These are phyloP conservation scores for Fraxinus cuspidata DNA, from an alignment of 257 asterid genomes.

Conservation along the genomic window DNA sequence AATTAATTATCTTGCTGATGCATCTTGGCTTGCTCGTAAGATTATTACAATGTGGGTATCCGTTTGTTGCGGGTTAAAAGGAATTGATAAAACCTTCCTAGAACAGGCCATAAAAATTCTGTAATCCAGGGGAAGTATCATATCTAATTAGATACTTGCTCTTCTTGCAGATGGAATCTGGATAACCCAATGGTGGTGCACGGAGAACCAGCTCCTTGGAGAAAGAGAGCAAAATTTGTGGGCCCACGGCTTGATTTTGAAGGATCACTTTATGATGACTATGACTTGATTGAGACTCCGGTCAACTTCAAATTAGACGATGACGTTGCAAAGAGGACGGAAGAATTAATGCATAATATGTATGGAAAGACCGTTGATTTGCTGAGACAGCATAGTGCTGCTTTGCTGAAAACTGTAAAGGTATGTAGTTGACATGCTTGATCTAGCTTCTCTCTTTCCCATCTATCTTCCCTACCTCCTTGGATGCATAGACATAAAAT, in stretches of 20 bases:
- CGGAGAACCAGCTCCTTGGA: constrained; percentile 97
- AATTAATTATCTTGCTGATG: constrained; percentile 89
- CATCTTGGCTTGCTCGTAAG: constrained; percentile 98
- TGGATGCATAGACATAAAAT: neutral
- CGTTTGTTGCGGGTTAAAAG: neutral
- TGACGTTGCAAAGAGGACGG: constrained; percentile 76
- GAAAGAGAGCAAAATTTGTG: constrained; percentile 60
- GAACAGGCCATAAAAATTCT: neutral
- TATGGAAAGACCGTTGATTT: constrained; percentile 64
- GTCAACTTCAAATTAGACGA: constrained; percentile 80
- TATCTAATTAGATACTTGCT: neutral
- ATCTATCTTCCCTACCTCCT: neutral
- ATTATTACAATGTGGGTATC: constrained; percentile 76
- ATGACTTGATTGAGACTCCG: constrained; percentile 72
- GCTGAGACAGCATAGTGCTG: constrained; percentile 77
- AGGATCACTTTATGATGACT: constrained; percentile 80
- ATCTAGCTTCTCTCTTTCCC: neutral
- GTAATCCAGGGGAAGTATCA: neutral
- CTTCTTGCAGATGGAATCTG: constrained; percentile 77
- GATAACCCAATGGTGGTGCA: constrained; percentile 85
- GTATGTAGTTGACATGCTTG: constrained; percentile 33
- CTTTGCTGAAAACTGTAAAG: constrained; percentile 85
- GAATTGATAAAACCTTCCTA: neutral
- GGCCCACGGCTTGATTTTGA: constrained; percentile 95
- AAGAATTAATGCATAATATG: constrained; percentile 65